A percentile compares a stretch with the other conserved stretches of the same genome.
These are phyloP conservation scores for Globisporangium barbulae DNA, from an alignment of 352 stramenopile species.

Conservation along the genomic window DNA sequence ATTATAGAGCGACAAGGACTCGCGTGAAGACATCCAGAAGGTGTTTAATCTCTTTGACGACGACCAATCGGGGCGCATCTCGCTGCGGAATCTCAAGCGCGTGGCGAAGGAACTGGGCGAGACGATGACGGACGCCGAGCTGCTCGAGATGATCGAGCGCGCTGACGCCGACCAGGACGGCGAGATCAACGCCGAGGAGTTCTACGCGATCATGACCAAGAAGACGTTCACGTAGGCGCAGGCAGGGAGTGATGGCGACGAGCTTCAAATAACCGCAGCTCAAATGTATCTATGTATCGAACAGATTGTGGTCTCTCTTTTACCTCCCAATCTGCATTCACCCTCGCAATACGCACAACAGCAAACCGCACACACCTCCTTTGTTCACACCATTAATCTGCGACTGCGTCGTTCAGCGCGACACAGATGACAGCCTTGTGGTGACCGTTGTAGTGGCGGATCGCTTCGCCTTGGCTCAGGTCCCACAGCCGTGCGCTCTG, in stretches of 20 bases:
- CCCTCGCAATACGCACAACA: neutral
- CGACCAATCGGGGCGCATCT: constrained; percentile 97
- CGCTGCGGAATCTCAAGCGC: constrained; percentile 95
- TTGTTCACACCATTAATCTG: constrained; percentile 29
- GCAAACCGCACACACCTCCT: neutral
- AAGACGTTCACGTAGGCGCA: constrained; percentile 72
- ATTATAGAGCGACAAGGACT: constrained; percentile 92
- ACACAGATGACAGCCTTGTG: constrained; percentile 90
- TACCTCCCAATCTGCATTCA: neutral
- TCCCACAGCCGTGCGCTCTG: constrained; percentile 97
- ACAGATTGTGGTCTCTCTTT: neutral
- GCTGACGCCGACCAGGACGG: constrained; percentile 94
- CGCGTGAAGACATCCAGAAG: constrained; percentile 94
- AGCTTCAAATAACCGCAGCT: neutral
- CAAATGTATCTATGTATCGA: constrained; percentile 14
- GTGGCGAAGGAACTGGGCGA: constrained; percentile 98
- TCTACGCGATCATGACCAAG: constrained; percentile 99
- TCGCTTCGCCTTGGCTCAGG: constrained; percentile 85
- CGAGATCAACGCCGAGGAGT: constrained; percentile 97
- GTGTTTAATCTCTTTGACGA: constrained; percentile 98
- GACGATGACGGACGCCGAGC: constrained; percentile 98
- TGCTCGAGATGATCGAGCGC: constrained; percentile 99
- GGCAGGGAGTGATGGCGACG: neutral
- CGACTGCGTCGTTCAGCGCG: constrained; percentile 81
- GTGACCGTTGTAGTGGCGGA: constrained; percentile 88